Evolutionary conservation across 257 asterid genomes (phyloP).

Genomic region (Solanum sitiens): DNA sequence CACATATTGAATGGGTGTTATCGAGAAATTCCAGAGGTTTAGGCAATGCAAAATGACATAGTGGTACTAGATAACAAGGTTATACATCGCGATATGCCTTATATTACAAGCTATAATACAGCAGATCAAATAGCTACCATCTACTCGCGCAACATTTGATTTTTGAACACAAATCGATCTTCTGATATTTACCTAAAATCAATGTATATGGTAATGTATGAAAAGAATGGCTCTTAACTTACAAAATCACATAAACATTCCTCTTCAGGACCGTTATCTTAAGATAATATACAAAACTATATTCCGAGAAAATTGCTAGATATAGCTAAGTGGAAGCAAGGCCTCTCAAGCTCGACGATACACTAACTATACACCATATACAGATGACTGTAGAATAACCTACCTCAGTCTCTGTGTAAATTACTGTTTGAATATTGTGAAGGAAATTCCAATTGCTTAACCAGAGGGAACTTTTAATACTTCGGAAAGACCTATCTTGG

Average conservation of each 20-base stretch:
- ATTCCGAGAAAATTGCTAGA: neutral
- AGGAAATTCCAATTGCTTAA: neutral
- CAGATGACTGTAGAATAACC: neutral
- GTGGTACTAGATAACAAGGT: neutral
- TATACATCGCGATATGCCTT: neutral
- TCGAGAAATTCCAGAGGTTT: neutral
- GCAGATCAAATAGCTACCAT: neutral
- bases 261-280: neutral
- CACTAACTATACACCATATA: neutral
- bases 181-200: neutral
- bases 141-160: neutral
- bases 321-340: neutral
- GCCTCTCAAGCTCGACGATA: neutral
- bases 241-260: neutral
- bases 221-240: neutral
- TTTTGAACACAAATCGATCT: neutral
- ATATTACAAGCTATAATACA: neutral
- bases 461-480: neutral
- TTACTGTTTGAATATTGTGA: neutral
- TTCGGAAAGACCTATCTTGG: neutral
- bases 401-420: neutral
- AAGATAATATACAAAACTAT: neutral
- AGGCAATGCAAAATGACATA: neutral
- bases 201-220: neutral
- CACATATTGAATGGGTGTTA: neutral